Base-by-base conservation (phyloP, 208 protist species). In the Tetramitus jugosus region DNA sequence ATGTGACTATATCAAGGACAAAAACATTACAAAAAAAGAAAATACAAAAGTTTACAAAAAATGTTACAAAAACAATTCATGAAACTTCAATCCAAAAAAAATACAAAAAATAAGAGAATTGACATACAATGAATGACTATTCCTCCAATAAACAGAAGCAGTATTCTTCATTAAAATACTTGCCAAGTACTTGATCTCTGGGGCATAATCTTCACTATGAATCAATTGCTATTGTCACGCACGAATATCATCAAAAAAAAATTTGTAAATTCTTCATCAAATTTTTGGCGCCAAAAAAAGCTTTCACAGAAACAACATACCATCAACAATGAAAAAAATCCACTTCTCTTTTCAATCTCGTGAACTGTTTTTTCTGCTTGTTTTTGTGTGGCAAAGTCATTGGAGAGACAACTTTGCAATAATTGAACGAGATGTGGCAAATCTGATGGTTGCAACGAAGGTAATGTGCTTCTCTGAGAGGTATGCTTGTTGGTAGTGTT, bases 271-370 rank as follows among this genome's bases (percentile, higher is more conserved):
- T 26, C 2, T 31, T 46, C 2, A 69, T 17, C 3, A 17, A 42
- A 29, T 68, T 3, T 31, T 37, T 68, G n/a, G n/a, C n/a, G n/a
- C n/a, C n/a, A n/a, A 35, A 68, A 68, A 68, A 42, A 26, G 13
- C 26, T 68, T 8, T 35, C 23, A 68, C 10, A 43, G 6, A n/a
- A n/a, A 33, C 29, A 33, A 71, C 65, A 3, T 49, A 71, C 65
- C 23, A 71, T 33, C 0, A 71, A 23, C 8, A 71, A 13, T 1
- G 65, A 49, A 8, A 35, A n/a, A 31, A 40, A 71, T 23, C 65
- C 65, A 71, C 49, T 71, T 46, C 40, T 43, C 65, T 71, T 71
- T 46, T 71, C 39, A 71, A 71, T 33, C 35, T 71, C 4, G 7
- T 31, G 3, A 20, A 71, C 13, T 52, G 65, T 71, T 2, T 71